Percentiles rank a stretch among this genome's conserved stretches.
These are phyloP conservation scores for Camellia japonica DNA, from an alignment of 148 eudicot species.

Conservation along the genomic window DNA sequence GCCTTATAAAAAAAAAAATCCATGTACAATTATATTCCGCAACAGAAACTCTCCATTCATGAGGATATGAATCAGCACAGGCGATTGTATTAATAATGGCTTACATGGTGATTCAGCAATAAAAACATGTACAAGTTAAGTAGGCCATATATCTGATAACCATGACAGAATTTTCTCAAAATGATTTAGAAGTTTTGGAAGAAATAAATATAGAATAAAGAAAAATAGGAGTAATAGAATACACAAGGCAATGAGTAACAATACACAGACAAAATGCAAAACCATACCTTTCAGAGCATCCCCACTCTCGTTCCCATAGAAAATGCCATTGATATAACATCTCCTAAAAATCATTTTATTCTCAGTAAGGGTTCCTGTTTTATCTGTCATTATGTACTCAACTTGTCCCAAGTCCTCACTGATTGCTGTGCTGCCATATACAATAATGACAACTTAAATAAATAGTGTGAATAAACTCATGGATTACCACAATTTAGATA, in stretches of 20 bases:
- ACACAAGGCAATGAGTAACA: neutral
- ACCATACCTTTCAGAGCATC: constrained; percentile 89
- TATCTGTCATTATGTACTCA: constrained; percentile 96
- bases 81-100: neutral
- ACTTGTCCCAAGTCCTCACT: constrained; percentile 99
- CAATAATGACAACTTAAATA: constrained; percentile 11
- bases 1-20: neutral
- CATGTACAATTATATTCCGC: neutral
- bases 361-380: constrained; percentile 96
- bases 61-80: neutral
- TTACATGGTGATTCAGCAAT: too few species aligned
- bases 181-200: neutral
- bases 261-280: neutral
- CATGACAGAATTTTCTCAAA: neutral
- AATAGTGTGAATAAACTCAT: too few species aligned
- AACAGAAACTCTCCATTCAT: neutral
- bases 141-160: neutral
- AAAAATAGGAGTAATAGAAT: neutral
- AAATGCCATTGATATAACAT: constrained; percentile 75
- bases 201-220: neutral
- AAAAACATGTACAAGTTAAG: neutral
- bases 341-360: constrained; percentile 91
- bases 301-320: constrained; percentile 87
- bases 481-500: constrained; percentile 1
- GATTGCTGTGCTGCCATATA: constrained; percentile 93